These are phyloP conservation scores for Fusarium redolens DNA, from an alignment of 2,329 filamentous ascomycete species.

Conservation along the genomic window DNA sequence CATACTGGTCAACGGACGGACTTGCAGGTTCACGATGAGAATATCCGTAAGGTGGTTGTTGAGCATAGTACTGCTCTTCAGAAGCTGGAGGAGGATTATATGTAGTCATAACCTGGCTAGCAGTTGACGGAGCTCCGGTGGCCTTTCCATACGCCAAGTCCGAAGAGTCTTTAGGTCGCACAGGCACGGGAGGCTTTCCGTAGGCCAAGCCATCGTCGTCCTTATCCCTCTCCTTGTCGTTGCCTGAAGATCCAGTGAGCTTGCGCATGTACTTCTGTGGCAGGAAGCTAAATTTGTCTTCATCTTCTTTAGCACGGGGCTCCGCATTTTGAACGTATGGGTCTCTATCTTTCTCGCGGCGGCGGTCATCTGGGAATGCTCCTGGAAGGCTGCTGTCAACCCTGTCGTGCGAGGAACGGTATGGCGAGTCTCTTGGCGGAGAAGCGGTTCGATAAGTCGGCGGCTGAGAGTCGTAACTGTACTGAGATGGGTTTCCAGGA, in stretches of 20 bases:
- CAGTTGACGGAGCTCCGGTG: constrained; percentile 37
- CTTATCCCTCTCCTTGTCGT: constrained; percentile 50
- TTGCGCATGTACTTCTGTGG: constrained; percentile 61
- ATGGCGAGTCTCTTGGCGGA: constrained; percentile 50
- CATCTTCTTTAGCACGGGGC: constrained; percentile 38
- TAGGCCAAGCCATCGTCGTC: constrained; percentile 66
- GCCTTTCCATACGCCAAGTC: constrained; percentile 44
- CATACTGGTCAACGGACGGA: constrained; percentile 35
- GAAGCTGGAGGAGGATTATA: constrained; percentile 39
- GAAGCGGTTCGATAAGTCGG: constrained; percentile 51
- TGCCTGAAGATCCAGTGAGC: constrained; percentile 45
- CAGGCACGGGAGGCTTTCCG: constrained; percentile 51
- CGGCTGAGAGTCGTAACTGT: constrained; percentile 54
- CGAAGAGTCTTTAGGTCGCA: constrained; percentile 36
- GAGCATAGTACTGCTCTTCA: constrained; percentile 24
- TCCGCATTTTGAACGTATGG: constrained; percentile 28
- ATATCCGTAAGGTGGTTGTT: constrained; percentile 31
- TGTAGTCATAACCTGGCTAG: constrained; percentile 36
- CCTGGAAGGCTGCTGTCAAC: constrained; percentile 48
- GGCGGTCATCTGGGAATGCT: constrained; percentile 50
- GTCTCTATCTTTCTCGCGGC: constrained; percentile 44
- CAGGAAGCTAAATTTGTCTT: constrained; percentile 57
- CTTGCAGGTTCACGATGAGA: constrained; percentile 24
- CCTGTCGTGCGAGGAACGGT: constrained; percentile 52
- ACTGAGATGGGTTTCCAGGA: constrained; percentile 51